Evolutionary conservation across 83 land plant genomes (phyloP).

Genomic region (Picea abies): DNA sequence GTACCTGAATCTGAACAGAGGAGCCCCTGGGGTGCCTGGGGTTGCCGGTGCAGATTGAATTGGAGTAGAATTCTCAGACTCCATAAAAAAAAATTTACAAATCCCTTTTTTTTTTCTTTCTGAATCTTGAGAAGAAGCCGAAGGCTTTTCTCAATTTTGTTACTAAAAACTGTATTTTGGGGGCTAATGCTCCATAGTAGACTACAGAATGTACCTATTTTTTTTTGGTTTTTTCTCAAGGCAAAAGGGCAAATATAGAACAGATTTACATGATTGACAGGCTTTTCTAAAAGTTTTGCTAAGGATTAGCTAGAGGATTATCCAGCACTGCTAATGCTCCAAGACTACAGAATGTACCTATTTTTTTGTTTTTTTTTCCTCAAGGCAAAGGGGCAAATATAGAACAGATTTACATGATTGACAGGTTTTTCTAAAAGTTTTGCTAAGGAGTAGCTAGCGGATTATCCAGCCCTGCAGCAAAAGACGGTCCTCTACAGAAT

Average conservation of each 20-base stretch:
- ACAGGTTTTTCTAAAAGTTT: constrained; percentile 31
- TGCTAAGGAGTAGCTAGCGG: constrained; percentile 19
- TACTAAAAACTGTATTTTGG: background rate
- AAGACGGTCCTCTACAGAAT: background rate
- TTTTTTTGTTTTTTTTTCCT: background rate
- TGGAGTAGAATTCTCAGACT: constrained; percentile 34
- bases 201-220: background rate
- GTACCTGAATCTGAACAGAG: constrained; percentile 27
- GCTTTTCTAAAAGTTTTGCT: constrained; percentile 36
- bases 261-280: constrained; percentile 21
- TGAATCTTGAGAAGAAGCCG: too few relatives aligned
- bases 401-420: constrained; percentile 19
- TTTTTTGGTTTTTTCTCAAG: background rate
- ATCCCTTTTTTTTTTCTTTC: background rate
- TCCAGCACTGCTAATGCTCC: background rate
- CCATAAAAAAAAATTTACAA: constrained; percentile 18
- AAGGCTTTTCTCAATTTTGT: constrained; percentile 13
- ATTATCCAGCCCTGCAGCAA: background rate
- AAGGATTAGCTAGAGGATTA: constrained; percentile 9
- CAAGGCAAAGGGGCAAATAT: background rate
- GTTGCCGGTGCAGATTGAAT: constrained; percentile 45
- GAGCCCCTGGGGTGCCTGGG: constrained; percentile 61
- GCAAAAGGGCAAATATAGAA: background rate
- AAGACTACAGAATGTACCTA: background rate
- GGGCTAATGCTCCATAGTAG: background rate